phyloP scores from a whole-genome alignment of 495 filamentous ascomycete species.

The Daldinia grandis region DNA sequence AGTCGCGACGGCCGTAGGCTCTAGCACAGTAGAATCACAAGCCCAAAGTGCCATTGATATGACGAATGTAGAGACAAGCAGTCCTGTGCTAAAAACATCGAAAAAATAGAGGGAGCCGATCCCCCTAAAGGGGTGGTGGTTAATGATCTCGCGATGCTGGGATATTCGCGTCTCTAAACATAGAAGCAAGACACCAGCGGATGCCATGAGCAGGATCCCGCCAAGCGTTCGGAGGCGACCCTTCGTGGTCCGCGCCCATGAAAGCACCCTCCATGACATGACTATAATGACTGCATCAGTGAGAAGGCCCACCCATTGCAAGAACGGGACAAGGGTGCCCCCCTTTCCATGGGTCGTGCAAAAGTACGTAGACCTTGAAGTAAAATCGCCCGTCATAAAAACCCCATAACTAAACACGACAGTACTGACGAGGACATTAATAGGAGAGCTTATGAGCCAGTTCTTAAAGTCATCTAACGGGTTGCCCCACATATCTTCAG shows the following conservation, averaged over 20 bases:
- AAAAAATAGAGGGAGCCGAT: constrained; percentile 51
- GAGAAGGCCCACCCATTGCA: constrained; percentile 53
- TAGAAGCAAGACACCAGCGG: constrained; percentile 35
- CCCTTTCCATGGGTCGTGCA: constrained; percentile 50
- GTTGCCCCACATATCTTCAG: constrained; percentile 51
- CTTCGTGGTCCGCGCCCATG: constrained; percentile 56
- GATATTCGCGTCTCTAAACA: constrained; percentile 36
- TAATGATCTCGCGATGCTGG: constrained; percentile 34
- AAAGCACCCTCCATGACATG: constrained; percentile 55
- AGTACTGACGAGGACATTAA: constrained; percentile 40
- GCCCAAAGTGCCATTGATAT: constrained; percentile 51
- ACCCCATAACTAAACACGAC: constrained; percentile 48
- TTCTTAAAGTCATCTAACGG: constrained; percentile 48
- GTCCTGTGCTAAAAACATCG: constrained; percentile 51
- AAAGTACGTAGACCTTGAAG: constrained; percentile 51
- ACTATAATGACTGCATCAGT: constrained; percentile 53
- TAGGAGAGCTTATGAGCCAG: constrained; percentile 48
- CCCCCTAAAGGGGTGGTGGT: constrained; percentile 34
- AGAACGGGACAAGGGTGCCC: constrained; percentile 36
- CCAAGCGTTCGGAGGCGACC: constrained; percentile 51
- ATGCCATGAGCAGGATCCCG: constrained; percentile 46
- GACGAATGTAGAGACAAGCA: constrained; percentile 50
- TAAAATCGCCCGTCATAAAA: constrained; percentile 33
- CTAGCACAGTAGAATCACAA: constrained; percentile 51
- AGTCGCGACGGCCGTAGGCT: constrained; percentile 50